phyloP scores from a whole-genome alignment of 73 alveolate species.

The Paramecium biaurelia region DNA sequence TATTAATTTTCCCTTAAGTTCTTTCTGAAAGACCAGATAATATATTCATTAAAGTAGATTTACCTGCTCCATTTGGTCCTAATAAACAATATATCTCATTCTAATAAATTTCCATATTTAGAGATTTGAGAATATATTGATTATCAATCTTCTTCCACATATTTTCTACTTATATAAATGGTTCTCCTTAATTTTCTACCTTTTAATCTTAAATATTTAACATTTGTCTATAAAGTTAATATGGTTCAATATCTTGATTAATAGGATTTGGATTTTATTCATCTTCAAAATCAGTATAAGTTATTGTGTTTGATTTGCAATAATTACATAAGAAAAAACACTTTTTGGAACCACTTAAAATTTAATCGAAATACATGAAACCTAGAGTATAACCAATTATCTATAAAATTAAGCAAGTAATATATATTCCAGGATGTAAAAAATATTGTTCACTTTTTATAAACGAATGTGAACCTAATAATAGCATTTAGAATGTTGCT shows the following conservation, averaged over 20 bases:
- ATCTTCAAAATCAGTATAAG: not conserved
- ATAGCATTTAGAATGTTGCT: not conserved
- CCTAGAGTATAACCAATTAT: not conserved
- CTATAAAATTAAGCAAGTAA: not conserved
- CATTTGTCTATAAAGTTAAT: not conserved
- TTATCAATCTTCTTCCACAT: not conserved
- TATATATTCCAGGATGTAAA: not conserved
- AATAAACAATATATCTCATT: slow-evolving; percentile 53
- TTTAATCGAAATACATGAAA: not conserved
- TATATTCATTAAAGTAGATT: slow-evolving; percentile 63
- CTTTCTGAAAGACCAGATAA: slow-evolving; percentile 64
- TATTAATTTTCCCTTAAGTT: slow-evolving; percentile 66
- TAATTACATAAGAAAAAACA: not conserved
- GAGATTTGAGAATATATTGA: not conserved
- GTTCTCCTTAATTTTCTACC: not conserved
- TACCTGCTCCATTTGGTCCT: slow-evolving; percentile 78
- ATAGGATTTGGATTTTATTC: not conserved
- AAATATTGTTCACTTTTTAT: not conserved
- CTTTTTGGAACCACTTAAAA: not conserved
- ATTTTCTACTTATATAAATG: not conserved
- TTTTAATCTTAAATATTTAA: not conserved
- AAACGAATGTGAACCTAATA: not conserved
- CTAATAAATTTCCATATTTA: not conserved
- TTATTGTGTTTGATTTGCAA: not conserved
- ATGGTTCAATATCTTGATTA: not conserved